Evolutionary conservation across 139 green algal species (phyloP), one percentile per base, ranked within the genome.

Genomic region (Spirogloea muscicola): DNA sequence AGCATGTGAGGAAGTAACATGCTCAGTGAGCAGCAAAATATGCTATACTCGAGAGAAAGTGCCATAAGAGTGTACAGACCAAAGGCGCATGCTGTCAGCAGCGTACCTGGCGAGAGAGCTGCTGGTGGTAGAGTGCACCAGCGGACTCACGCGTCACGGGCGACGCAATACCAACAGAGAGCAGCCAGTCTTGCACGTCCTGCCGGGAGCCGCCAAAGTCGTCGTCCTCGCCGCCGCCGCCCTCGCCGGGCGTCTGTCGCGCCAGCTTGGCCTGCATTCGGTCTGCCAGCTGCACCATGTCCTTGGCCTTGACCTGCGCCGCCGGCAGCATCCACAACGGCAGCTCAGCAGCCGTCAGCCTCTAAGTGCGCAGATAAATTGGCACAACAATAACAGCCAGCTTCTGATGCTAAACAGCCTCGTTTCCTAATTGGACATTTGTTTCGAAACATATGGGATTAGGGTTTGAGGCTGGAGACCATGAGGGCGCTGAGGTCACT

Each of bases 111-210:
- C 89, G 78, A 0, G 82, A 77, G 18, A 98, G 87, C 84, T 97
- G 84, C 40, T 89, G 73, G 60, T 95, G 86, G 74, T 95, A 98
- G 27, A 86, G 79, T 0, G 80, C 83, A 1, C 91, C 91, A 65
- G 90, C 88, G 0, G 82, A 88, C 27, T 92, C 89, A 67, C 88
- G 88, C 1, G 93, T 98, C 13, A 98, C 92, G 25, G 91, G 91
- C 38, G 76, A 90, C 4, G 84, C 77, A 43, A 97, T 95, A 43
- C 93, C 93, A 82, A 98, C 77, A 36, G 76, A 76, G 2, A 95
- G 82, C 27, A 98, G 83, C 74, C 92, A 84, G 18, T 85, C 74
- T 55, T 91, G 82, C 59, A 94, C 89, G 55, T 91, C 89, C 55
- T 79, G 31, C 43, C 31, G 44, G 18, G 67, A 82, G 21, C 61